Evolutionary conservation across 805 yeast genomes (phyloP).

Genomic region (Barnettozyma sucrosica): DNA sequence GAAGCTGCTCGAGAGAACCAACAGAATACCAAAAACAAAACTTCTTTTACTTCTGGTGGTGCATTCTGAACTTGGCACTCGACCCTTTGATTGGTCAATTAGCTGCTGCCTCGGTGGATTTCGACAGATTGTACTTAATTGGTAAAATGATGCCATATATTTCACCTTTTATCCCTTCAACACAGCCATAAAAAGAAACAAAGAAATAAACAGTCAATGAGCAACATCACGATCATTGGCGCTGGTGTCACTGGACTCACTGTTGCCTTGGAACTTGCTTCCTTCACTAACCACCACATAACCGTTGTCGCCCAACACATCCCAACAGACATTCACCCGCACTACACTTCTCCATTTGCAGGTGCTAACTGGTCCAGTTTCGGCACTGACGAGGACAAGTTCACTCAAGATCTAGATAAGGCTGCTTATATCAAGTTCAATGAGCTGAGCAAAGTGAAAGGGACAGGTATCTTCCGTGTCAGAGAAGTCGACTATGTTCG

Average conservation of each 20-base stretch:
- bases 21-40: no score
- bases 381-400: constrained; percentile 37
- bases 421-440: constrained; percentile 43
- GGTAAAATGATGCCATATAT: no score
- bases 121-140: no score
- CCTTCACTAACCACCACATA: constrained; percentile 36
- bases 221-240: constrained; percentile 9
- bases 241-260: constrained; percentile 58
- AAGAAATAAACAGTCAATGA: no score
- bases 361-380: constrained; percentile 71
- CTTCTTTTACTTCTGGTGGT: no score
- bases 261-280: constrained; percentile 36
- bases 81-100: no score
- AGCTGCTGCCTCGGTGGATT: no score
- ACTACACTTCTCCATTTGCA: constrained; percentile 62
- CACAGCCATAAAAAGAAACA: no score
- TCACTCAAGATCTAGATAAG: constrained; percentile 39
- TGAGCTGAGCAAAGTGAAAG: constrained; percentile 40
- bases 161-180: neutral
- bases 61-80: no score
- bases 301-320: constrained; percentile 39
- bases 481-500: constrained; percentile 16
- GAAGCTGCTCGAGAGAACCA: no score
- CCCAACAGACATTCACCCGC: constrained; percentile 51
- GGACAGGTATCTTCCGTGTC: constrained; percentile 39